Evolutionary conservation across 805 yeast genomes (phyloP), one percentile per base, ranked within the genome.

Genomic region (Candida suzukii): DNA sequence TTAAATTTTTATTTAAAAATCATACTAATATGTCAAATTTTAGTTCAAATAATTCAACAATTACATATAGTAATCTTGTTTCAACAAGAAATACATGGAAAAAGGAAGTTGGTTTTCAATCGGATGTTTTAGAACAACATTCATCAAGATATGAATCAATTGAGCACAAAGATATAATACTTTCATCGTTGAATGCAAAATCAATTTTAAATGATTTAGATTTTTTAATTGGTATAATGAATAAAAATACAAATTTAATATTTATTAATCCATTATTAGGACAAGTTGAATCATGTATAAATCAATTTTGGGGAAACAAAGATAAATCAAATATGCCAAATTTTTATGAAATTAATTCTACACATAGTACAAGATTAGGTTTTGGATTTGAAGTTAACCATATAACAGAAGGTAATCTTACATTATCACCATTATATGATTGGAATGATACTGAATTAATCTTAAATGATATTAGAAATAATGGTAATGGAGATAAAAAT

Each of bases 211-310:
- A 13, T 8, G 29, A 29, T 24, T 25, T 52, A 13, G n/a, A 37
- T 13, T 34, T 18, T 4, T 47, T 45, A 42, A 39, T 22, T 32
- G 35, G 34, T 3, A 34, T 41, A 20, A 45, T 56, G n/a, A 18
- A 48, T 0, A 27, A 34, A 14, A 37, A 50, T 11, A 45, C 62
- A 9, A 54, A 47, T 32, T 19, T 58, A 6, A n/a, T 57, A 3
- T 46, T 58, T 33, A 46, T 58, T 12, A 48, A 57, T 40, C 58
- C 62, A 1, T 28, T 40, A 17, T 43, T 51, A 13, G 58, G 54
- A 9, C 32, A 39, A 9, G 33, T 51, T 4, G 53, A 53, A 14
- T 34, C n/a, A 1, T 37, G 46, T 3, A 22, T 48, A 4, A n/a
- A 34, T 1, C 22, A 20, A 2, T 19, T 50, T 3, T 47, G 50